Conservation (phyloP, 2,329 filamentous ascomycete species). For the Tolypocladium ophioglossoides region DNA sequence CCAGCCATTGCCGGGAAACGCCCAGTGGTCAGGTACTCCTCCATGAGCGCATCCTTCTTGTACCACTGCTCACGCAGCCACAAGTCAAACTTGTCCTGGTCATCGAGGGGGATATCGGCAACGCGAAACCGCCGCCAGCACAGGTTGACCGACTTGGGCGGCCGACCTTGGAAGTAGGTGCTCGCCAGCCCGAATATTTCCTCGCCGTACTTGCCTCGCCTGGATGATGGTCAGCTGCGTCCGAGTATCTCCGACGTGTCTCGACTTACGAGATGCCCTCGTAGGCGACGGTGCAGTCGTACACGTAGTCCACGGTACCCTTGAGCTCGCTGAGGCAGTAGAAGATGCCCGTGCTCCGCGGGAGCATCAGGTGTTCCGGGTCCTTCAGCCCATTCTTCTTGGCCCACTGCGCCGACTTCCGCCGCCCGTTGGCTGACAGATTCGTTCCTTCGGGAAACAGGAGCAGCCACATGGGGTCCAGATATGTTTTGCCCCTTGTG, state of each 20-base stretch:
- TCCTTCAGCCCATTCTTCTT: conserved; percentile 65
- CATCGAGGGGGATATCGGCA: conserved; percentile 68
- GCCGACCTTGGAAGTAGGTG: conserved; percentile 78
- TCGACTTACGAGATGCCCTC: conserved; percentile 77
- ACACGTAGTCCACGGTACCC: conserved; percentile 68
- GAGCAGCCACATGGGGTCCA: conserved; percentile 81
- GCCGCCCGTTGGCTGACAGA: conserved; percentile 57
- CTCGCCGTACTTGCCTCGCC: conserved; percentile 76
- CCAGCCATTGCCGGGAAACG: conserved; percentile 64
- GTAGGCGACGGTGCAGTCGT: conserved; percentile 92
- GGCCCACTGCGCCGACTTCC: conserved; percentile 65
- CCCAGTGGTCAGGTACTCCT: conserved; percentile 68
- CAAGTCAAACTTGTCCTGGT: conserved; percentile 61
- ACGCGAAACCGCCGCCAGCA: conserved; percentile 85
- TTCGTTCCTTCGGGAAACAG: conserved; percentile 87
- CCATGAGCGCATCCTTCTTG: conserved; percentile 83
- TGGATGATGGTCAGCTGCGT: conserved; percentile 18
- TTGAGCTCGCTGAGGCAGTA: conserved; percentile 71
- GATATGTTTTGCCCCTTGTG: conserved; percentile 41
- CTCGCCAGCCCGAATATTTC: conserved; percentile 79
- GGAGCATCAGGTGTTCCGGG: conserved; percentile 63
- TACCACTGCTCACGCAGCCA: conserved; percentile 86
- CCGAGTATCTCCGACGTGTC: neutral
- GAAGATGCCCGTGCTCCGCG: conserved; percentile 68
- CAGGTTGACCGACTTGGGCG: conserved; percentile 93